Conservation (phyloP, 116 monocot species). For the Iris pallida region DNA sequence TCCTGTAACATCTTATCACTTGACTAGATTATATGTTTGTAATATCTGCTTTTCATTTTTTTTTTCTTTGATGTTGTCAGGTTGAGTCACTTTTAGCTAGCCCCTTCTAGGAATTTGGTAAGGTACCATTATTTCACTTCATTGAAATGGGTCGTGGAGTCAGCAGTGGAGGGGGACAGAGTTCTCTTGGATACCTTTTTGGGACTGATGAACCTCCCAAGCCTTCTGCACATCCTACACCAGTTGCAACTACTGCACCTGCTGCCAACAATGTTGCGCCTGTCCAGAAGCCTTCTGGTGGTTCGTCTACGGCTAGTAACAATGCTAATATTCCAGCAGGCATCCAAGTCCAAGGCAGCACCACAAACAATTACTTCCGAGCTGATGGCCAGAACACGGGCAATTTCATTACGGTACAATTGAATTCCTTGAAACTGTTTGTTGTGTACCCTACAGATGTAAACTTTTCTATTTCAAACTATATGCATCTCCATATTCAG, state of each 20-base stretch:
- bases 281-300: slow-evolving; percentile 15
- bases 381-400: slow-evolving; percentile 49
- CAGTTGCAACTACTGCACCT: background rate
- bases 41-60: too few species aligned
- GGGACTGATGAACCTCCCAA: slow-evolving; percentile 8
- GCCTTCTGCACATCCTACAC: background rate
- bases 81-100: too few species aligned
- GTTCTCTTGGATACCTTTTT: slow-evolving; percentile 7
- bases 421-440: too few species aligned
- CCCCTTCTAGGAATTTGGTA: too few species aligned
- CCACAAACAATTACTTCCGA: slow-evolving; percentile 39
- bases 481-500: too few species aligned
- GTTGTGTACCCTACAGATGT: too few species aligned
- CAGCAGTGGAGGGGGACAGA: slow-evolving; percentile 2
- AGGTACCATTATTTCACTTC: too few species aligned
- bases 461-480: too few species aligned
- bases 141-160: slow-evolving; percentile 6
- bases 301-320: slow-evolving; percentile 19
- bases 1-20: too few species aligned
- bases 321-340: slow-evolving; percentile 45
- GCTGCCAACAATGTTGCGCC: slow-evolving; percentile 1
- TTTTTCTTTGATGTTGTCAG: too few species aligned
- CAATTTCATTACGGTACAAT: slow-evolving; percentile 45
- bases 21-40: too few species aligned
- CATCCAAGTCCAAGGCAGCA: slow-evolving; percentile 17